Base-by-base conservation (phyloP, 495 filamentous ascomycete species). In the Penicillium maclennaniae region DNA sequence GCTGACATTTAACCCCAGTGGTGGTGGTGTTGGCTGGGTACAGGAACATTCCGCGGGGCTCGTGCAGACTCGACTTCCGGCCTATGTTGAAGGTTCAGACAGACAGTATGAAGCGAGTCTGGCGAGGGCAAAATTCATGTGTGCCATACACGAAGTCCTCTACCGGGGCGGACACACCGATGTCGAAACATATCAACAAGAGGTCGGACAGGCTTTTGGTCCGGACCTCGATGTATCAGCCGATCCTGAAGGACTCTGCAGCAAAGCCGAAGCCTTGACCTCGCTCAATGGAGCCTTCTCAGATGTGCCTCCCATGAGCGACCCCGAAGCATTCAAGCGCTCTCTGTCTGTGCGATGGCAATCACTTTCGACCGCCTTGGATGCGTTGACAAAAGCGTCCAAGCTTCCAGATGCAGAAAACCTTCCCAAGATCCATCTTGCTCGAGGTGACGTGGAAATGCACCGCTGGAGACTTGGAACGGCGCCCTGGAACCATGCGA, bases 381-480 rank as follows among this genome's bases (percentile, higher is more conserved):
- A 72, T 8, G 65, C 65, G 34, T 69, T 87, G 37, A 79, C 81
- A 2, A 69, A 71, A 16, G 83, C 81, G 1, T 71, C 78, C 14
- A 83, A 78, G 54, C 60, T 82, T 5, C 73, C 78, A 2, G 60
- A 65, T 47, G 64, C 69, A n/a, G 72, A 79, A n/a, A 77, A 83
- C 38, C 56, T 84, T 21, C 72, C 77, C 21, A 80, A 79, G 47
- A 84, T 85, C 39, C 82, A 86, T 60, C 51, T 86, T 23, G 75
- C 71, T 6, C 75, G 85, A 17, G 85, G 85, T 23, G 85, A 88
- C 55, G 69, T 70, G 17, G 85, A 87, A 50, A 70, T 88, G 55
- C 67, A 79, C 28, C 75, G 85, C 26, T 79, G 73, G 63, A 71
- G 75, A 20, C 64, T 87, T 19, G 79, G 79, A n/a, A 57, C 70